Conservation (phyloP, 441 rosid genomes). For the Gossypium davidsonii region DNA sequence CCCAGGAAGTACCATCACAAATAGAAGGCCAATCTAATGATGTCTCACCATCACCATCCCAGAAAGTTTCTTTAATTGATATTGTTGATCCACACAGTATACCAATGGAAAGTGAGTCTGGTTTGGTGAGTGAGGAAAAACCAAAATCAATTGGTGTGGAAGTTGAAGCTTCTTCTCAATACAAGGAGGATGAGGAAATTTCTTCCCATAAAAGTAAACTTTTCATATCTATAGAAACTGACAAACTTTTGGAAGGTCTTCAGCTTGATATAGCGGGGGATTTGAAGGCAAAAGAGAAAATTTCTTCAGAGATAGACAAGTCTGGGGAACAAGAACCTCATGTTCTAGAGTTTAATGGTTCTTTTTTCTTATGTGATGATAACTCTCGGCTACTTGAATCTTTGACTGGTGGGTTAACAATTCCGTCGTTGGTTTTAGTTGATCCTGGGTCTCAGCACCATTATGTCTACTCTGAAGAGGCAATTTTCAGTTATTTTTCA, state of each 20-base stretch:
- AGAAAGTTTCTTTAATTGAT: constrained; percentile 28
- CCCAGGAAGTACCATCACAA: constrained; percentile 33
- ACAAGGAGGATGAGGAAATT: constrained; percentile 30
- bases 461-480: constrained; percentile 44
- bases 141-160: constrained; percentile 23
- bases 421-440: constrained; percentile 72
- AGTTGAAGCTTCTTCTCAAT: constrained; percentile 27
- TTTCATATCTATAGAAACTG: constrained; percentile 26
- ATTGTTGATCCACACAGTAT: constrained; percentile 23
- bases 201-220: constrained; percentile 25
- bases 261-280: constrained; percentile 25
- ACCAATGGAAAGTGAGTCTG: constrained; percentile 21
- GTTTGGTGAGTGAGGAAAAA: constrained; percentile 25
- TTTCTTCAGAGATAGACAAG: constrained; percentile 24
- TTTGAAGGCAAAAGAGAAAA: constrained; percentile 26
- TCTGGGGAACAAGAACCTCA: constrained; percentile 34
- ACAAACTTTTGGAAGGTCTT: constrained; percentile 24
- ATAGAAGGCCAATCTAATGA: constrained; percentile 37
- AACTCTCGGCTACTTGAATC: constrained; percentile 54
- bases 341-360: constrained; percentile 43
- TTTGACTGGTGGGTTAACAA: constrained; percentile 62
- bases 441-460: constrained; percentile 67
- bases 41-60: constrained; percentile 27
- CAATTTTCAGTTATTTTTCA: constrained; percentile 39
- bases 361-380: constrained; percentile 76